Conservation (phyloP, 371 early-diverging fungal genomes). For the Mortierella sp. region DNA sequence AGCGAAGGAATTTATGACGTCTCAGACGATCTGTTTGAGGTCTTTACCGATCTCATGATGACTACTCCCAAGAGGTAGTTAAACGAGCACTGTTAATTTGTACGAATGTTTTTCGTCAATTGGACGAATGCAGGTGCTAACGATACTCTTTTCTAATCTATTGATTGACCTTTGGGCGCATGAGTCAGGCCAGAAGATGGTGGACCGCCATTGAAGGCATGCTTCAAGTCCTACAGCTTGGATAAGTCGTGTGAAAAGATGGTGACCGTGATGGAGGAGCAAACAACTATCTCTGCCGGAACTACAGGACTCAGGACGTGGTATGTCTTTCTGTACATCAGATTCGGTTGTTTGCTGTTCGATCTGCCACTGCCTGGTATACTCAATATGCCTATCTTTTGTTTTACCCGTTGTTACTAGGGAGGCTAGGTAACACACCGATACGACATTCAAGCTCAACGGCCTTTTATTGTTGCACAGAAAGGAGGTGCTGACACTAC, state of each 20-base stretch:
- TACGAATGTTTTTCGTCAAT: not conserved
- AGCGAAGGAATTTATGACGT: conserved; percentile 29
- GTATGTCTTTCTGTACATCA: conserved; percentile 6
- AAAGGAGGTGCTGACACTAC: not conserved
- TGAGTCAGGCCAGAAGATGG: conserved; percentile 42
- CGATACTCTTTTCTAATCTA: not conserved
- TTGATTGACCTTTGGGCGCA: not conserved
- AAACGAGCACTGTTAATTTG: not conserved
- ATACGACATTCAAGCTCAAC: not conserved
- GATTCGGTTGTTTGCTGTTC: not conserved
- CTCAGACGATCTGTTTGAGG: conserved; percentile 39
- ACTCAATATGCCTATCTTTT: not conserved
- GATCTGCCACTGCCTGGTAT: not conserved
- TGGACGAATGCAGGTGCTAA: not conserved
- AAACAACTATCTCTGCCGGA: conserved; percentile 49
- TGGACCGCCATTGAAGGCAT: conserved; percentile 45
- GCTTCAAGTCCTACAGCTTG: conserved; percentile 53
- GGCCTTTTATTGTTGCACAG: not conserved
- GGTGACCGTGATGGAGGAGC: conserved; percentile 56
- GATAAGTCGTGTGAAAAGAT: conserved; percentile 37
- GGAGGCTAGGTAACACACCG: conserved; percentile 44
- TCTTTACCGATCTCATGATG: conserved; percentile 47
- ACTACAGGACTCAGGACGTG: conserved; percentile 55
- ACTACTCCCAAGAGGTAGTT: conserved; percentile 41
- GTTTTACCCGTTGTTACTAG: not conserved